Base-by-base conservation (phyloP, 2,329 filamentous ascomycete genomes). In the Spiromastix sp. region DNA sequence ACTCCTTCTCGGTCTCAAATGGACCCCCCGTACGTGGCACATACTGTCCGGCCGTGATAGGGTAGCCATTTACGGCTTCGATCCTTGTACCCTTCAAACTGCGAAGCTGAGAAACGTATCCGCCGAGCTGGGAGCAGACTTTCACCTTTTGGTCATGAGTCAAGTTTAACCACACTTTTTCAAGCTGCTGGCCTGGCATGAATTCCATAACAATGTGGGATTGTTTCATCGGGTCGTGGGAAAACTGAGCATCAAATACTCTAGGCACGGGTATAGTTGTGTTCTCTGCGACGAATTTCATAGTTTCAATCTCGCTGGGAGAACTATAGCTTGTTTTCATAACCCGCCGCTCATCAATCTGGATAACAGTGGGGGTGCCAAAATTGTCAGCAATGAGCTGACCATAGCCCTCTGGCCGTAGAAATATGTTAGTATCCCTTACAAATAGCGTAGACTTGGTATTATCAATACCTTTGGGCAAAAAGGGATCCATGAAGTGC, bases 61-160 rank as follows among this genome's bases (percentile, higher is more conserved):
- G 12, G 17, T 16, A 26, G 11, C 20, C 28, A 30, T 41, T 36
- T 13, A 28, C 22, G 5, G 13, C 17, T 21, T 38, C 29, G 19
- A 41, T 36, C 5, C 24, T 24, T n/a, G n/a, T n/a, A n/a, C n/a
- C n/a, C n/a, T n/a, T n/a, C 5, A 42, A 19, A 7, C 11, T 21
- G 22, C 27, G 22, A 11, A 39, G 40, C 30, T 42, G 33, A 10
- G 25, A 28, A 21, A 42, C 30, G 35, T 42, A 39, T 2, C 24
- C 26, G 24, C 10, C 11, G 15, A 42, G 34, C 30, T 42, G 37
- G 5, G 18, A n/a, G 9, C 25, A 37, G 28, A 42, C 33, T 2
- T 30, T 34, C 2, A n/a, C 31, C 8, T 19, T 30, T 26, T 40
- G 33, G 6, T 40, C 17, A 16, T 37, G 18, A 10, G 26, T 34